Percentiles rank a stretch among this genome's conserved stretches.
Evolutionary conservation across 2,329 filamentous ascomycete species (phyloP).

Genomic region (Penicillium palitans): DNA sequence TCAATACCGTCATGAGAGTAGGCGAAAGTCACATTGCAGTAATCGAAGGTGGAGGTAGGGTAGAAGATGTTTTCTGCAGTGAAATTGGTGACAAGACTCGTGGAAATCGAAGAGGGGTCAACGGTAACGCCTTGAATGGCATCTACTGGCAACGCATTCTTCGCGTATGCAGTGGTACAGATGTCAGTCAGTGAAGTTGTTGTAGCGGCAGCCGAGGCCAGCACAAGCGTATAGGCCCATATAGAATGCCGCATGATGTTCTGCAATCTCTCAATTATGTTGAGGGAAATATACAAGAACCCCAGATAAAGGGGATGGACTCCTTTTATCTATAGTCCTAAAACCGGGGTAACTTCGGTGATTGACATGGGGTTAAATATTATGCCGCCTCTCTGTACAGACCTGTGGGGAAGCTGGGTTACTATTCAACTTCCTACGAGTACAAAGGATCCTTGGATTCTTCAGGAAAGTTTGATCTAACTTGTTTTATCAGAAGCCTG

Average conservation of each 20-base stretch:
- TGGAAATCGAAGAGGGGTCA: background rate
- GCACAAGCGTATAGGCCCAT: background rate
- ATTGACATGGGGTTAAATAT: background rate
- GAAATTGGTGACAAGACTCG: background rate
- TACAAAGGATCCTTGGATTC: background rate
- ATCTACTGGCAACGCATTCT: background rate
- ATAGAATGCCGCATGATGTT: background rate
- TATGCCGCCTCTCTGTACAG: background rate
- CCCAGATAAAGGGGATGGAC: background rate
- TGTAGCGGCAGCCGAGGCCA: background rate
- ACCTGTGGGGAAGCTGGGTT: background rate
- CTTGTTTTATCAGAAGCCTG: background rate
- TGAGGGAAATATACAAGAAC: background rate
- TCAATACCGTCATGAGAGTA: constrained; percentile 33
- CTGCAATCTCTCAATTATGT: background rate
- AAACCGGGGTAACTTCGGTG: background rate
- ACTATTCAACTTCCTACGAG: background rate
- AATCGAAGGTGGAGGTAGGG: constrained; percentile 3
- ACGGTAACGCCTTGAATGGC: background rate
- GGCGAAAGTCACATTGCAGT: constrained; percentile 51
- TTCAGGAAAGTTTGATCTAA: background rate
- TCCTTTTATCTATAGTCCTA: background rate
- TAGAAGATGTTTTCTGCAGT: background rate
- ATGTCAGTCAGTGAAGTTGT: background rate
- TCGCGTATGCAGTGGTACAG: background rate